Percentiles rank a stretch among this genome's conserved stretches.
Conservation (phyloP, 768 basidiomycete species). For the Tylopilus vinaceipallidus region DNA sequence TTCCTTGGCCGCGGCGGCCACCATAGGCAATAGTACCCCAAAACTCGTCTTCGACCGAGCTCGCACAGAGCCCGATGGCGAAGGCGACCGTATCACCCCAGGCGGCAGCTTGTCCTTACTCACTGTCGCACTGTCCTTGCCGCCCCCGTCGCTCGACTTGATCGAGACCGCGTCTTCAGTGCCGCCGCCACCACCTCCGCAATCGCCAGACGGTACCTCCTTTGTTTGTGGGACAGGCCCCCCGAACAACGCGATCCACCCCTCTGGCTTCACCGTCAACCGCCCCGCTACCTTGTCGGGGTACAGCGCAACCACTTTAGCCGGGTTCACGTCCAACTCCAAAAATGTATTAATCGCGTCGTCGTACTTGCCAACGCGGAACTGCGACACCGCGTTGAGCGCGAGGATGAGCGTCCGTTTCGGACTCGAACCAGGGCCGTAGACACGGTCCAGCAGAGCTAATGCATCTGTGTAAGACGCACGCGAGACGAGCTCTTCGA, state of each 20-base stretch:
- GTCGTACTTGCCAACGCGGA: slow-evolving; percentile 66
- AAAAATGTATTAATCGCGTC: slow-evolving; percentile 85
- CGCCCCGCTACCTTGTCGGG: slow-evolving; percentile 79
- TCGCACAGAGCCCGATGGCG: slow-evolving; percentile 42
- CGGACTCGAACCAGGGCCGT: slow-evolving; percentile 8
- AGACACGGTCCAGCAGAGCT: slow-evolving; percentile 59
- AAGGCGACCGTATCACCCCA: slow-evolving; percentile 30
- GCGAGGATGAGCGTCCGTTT: slow-evolving; percentile 60
- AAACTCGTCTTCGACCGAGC: slow-evolving; percentile 55
- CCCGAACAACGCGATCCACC: slow-evolving; percentile 83
- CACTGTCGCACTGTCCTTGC: slow-evolving; percentile 15
- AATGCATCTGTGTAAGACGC: slow-evolving; percentile 78
- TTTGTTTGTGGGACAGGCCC: slow-evolving; percentile 46
- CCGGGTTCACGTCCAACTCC: slow-evolving; percentile 87
- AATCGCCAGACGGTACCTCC: no score
- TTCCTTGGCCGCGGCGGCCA: slow-evolving; percentile 44
- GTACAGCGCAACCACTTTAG: slow-evolving; percentile 89
- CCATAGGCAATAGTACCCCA: slow-evolving; percentile 42
- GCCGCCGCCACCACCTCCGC: not conserved
- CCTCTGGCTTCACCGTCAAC: slow-evolving; percentile 61
- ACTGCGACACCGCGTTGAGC: slow-evolving; percentile 77
- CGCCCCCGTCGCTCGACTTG: slow-evolving; percentile 28
- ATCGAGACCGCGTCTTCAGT: slow-evolving; percentile 29
- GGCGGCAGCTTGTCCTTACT: slow-evolving; percentile 23
- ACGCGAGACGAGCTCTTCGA: slow-evolving; percentile 75